These are phyloP conservation scores for Centella asiatica DNA, from an alignment of 129 eudicot species.

Conservation along the genomic window DNA sequence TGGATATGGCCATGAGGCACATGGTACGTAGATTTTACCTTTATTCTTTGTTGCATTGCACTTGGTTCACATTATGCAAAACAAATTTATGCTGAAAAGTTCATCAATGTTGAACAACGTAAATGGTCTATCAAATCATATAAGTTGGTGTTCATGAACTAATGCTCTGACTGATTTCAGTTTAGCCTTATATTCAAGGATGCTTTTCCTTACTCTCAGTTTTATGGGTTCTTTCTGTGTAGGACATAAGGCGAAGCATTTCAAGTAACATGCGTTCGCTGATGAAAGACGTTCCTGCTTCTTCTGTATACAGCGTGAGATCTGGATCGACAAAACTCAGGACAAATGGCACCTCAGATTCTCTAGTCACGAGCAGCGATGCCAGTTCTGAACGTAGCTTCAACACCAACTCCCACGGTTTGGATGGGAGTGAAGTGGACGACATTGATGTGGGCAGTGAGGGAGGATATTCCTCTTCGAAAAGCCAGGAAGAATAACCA, in stretches of 20 bases:
- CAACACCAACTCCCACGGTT: conserved; percentile 14
- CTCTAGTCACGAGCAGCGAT: conserved; percentile 62
- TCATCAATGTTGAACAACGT: too few relatives aligned
- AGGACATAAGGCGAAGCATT: conserved; percentile 85
- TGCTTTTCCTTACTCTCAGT: too few relatives aligned
- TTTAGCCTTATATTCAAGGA: too few relatives aligned
- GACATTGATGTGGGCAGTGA: conserved; percentile 24
- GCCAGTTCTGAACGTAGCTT: conserved; percentile 55
- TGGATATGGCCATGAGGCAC: conserved; percentile 94
- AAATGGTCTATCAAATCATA: too few relatives aligned
- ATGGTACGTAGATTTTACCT: conserved; percentile 40
- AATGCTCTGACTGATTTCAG: too few relatives aligned
- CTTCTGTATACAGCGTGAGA: conserved; percentile 49
- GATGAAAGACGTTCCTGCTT: conserved; percentile 54
- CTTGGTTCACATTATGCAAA: not conserved
- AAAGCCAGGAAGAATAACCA: not conserved
- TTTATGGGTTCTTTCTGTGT: conserved; percentile 11
- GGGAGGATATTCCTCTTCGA: not conserved
- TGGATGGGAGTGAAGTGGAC: conserved; percentile 23
- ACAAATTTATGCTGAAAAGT: too few relatives aligned
- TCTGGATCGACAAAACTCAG: conserved; percentile 39
- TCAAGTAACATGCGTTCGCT: conserved; percentile 50
- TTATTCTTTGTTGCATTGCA: not conserved
- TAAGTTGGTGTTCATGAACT: too few relatives aligned
- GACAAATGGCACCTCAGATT: conserved; percentile 37